Conservation (phyloP, 306 rosid genomes). For the Dryas octopetala region DNA sequence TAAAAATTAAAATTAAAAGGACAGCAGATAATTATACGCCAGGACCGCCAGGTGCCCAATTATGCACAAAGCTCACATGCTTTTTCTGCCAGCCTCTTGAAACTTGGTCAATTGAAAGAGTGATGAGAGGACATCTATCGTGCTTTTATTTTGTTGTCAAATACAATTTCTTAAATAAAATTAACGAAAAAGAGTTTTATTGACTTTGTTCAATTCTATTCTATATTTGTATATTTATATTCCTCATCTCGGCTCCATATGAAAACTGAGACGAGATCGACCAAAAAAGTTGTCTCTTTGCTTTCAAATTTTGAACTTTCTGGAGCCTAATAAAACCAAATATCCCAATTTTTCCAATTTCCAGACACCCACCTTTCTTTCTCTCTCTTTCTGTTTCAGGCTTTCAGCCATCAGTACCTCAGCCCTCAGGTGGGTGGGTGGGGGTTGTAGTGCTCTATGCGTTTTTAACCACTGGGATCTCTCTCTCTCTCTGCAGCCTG, state of each 20-base stretch:
- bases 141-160: constrained; percentile 1
- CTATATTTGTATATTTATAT: neutral
- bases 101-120: constrained; percentile 8
- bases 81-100: neutral
- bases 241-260: neutral
- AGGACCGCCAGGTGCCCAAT: too few relatives aligned
- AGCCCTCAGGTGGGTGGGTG: too few relatives aligned
- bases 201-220: constrained; percentile 10
- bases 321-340: neutral
- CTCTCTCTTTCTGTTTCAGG: neutral
- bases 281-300: constrained; percentile 7
- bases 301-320: neutral
- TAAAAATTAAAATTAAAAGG: neutral
- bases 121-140: constrained; percentile 6
- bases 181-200: too few relatives aligned
- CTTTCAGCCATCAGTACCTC: neutral
- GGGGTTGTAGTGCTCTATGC: neutral
- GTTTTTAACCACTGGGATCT: constrained; percentile 7
- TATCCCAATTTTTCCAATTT: neutral
- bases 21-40: neutral
- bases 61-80: neutral
- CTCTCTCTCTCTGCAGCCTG: neutral
- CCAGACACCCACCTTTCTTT: neutral
- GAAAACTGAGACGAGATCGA: neutral
- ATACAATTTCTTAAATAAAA: neutral